These are phyloP conservation scores for Pedinophyceae sp. DNA, from an alignment of 139 green algal species.

Conservation along the genomic window DNA sequence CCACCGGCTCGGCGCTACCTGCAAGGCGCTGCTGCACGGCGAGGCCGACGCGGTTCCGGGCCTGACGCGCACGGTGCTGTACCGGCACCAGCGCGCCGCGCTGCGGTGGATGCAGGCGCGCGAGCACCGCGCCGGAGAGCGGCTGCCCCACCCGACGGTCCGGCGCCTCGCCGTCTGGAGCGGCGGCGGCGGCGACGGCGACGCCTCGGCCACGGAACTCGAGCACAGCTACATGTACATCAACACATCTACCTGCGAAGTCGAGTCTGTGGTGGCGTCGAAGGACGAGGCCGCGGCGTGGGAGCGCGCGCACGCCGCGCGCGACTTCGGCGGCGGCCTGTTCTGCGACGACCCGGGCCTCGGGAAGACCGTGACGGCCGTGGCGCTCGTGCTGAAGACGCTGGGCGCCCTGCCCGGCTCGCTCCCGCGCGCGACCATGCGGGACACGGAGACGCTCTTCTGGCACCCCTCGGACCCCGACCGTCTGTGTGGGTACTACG, in stretches of 20 bases:
- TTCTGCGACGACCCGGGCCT: conserved; percentile 49
- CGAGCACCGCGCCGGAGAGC: conserved; percentile 15
- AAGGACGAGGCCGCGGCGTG: conserved; percentile 13
- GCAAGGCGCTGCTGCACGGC: no score
- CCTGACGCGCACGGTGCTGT: conserved; percentile 18
- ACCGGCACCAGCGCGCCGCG: conserved; percentile 23
- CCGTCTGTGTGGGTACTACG: no score
- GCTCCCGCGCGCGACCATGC: conserved; percentile 7
- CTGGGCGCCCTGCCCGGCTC: conserved; percentile 16
- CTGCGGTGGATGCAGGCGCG: conserved; percentile 48
- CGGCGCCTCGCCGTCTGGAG: conserved; percentile 8
- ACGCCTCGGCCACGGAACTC: no score
- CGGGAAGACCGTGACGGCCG: conserved; percentile 73
- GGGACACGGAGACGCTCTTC: conserved; percentile 3
- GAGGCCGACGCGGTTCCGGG: conserved; percentile 33
- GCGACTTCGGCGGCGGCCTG: conserved; percentile 43
- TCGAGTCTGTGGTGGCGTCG: conserved; percentile 7
- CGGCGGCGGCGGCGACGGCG: no score
- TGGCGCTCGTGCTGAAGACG: conserved; percentile 66
- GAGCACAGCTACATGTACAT: no score
- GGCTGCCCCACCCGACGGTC: conserved; percentile 22
- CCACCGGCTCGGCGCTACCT: no score
- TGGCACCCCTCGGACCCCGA: no score
- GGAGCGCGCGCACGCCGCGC: conserved; percentile 12
- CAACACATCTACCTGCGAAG: no score